These are phyloP conservation scores for Lactarius deliciosus DNA, from an alignment of 768 basidiomycete genomes.

Conservation along the genomic window DNA sequence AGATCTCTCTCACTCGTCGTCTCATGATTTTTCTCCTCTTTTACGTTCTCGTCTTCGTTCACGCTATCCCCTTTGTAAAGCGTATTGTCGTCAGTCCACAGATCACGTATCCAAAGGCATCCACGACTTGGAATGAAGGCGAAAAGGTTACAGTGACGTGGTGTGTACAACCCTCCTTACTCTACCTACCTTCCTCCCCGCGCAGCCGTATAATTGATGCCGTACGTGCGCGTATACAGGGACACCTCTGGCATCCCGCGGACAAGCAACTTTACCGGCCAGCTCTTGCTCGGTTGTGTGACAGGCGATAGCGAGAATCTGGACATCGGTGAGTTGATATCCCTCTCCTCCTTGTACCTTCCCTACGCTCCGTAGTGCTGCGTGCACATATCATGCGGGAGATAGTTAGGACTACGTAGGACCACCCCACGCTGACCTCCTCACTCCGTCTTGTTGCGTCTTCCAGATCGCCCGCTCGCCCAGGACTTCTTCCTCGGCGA, in stretches of 20 bases:
- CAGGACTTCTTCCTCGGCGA: slow-evolving; percentile 39
- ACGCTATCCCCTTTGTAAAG: slow-evolving; percentile 5
- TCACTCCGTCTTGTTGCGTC: slow-evolving; percentile 1
- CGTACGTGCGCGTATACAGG: neutral
- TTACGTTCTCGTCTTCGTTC: neutral
- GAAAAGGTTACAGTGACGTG: slow-evolving; percentile 44
- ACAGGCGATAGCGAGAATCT: slow-evolving; percentile 40
- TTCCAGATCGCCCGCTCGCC: slow-evolving; percentile 37
- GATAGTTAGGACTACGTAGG: neutral
- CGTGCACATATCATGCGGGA: neutral
- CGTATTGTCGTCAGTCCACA: slow-evolving; percentile 33
- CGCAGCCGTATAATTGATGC: neutral
- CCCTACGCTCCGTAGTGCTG: neutral
- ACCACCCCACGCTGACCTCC: slow-evolving; percentile 2
- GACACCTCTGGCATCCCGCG: slow-evolving; percentile 41
- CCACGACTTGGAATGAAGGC: slow-evolving; percentile 40
- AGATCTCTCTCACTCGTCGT: neutral
- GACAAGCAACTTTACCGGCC: slow-evolving; percentile 40
- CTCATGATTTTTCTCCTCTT: slow-evolving; percentile 16
- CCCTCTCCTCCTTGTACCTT: neutral
- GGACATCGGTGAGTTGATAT: slow-evolving; percentile 46
- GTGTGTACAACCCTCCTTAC: slow-evolving; percentile 28
- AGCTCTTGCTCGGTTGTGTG: slow-evolving; percentile 47
- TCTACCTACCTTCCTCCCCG: neutral
- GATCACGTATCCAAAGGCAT: slow-evolving; percentile 41